phyloP scores from a whole-genome alignment of 257 asterid species.

The Leptodermis oblonga region DNA sequence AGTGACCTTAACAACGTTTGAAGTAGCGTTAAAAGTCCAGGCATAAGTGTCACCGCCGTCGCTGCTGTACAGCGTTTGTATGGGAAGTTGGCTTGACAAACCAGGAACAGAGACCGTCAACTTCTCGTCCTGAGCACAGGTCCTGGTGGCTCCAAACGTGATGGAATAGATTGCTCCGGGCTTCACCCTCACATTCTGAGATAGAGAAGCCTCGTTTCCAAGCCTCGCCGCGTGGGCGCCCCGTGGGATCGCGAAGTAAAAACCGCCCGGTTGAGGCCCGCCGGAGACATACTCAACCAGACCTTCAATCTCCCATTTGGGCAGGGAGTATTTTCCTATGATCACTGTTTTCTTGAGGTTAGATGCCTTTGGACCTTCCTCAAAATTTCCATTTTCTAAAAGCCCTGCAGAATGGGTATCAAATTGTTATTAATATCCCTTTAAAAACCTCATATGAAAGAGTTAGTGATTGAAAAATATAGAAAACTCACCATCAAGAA shows the following conservation, averaged over 20 bases:
- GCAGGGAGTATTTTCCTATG: slow-evolving; percentile 60
- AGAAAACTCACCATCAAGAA: slow-evolving; percentile 47
- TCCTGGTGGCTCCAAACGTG: slow-evolving; percentile 71
- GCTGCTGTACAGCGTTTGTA: slow-evolving; percentile 64
- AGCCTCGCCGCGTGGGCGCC: slow-evolving; percentile 72
- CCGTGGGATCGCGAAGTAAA: slow-evolving; percentile 57
- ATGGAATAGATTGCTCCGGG: slow-evolving; percentile 34
- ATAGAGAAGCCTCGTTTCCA: slow-evolving; percentile 68
- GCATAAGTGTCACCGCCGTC: slow-evolving; percentile 84
- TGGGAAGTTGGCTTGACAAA: slow-evolving; percentile 48
- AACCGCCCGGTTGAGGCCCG: slow-evolving; percentile 79
- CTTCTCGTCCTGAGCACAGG: slow-evolving; percentile 77
- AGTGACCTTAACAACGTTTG: slow-evolving; percentile 47
- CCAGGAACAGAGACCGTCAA: slow-evolving; percentile 52
- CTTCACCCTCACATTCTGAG: slow-evolving; percentile 48
- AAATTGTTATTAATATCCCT: no score
- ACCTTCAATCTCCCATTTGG: slow-evolving; percentile 69
- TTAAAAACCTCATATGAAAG: not conserved
- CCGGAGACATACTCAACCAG: slow-evolving; percentile 64
- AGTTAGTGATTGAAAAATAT: not conserved
- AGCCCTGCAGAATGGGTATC: slow-evolving; percentile 30
- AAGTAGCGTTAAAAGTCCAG: slow-evolving; percentile 59
- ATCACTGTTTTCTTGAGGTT: slow-evolving; percentile 53
- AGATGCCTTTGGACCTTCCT: slow-evolving; percentile 48
- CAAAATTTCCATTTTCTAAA: slow-evolving; percentile 65